Evolutionary conservation across 2,329 filamentous ascomycete genomes (phyloP), one percentile per base, ranked within the genome.

Genomic region (Bipolaris oryzae): DNA sequence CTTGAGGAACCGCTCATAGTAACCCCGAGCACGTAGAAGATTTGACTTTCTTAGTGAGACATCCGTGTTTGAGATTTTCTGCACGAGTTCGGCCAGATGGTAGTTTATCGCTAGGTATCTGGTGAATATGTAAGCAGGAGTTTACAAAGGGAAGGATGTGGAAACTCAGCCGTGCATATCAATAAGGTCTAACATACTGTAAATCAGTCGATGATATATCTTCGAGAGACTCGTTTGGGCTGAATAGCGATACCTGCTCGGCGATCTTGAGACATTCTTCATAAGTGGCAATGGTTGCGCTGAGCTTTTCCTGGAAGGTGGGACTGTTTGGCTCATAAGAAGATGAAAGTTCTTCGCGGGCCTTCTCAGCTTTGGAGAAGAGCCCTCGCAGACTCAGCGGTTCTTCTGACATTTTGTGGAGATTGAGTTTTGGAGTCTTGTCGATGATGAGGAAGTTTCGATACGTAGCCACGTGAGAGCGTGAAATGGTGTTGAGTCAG

Each of bases 161-260:
- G 28, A 31, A 31, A 34, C n/a, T 21, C 15, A 42, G 45, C 31
- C n/a, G 35, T 35, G 28, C 23, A 20, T 42, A 21, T 6, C 31
- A 3, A 15, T 23, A 2, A 9, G 15, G 9, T 13, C 11, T 15
- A 3, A 66, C 76, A 57, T 80, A 96, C 78, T 92, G 91, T 31
- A 99, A 79, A 70, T 96, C 89, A n/a, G 84, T 83, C 1, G 94
- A 96, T 13, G 90, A 82, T 31, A 97, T 80, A 78, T 99, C 95
- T 60, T 99, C 95, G 37, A 94, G 77, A 0, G 85, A 84, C 76
- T 99, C 95, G 77, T 99, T 99, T 34, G 87, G 83, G 66, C 92
- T 96, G 83, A 98, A 98, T 50, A 99, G 81, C 0, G 90, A 89
- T 23, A 95, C 81, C 57, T 86, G 83, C 63, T 86, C 81, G 62